Evolutionary conservation across 1,284 basidiomycete species (phyloP).

Genomic region (Cryptococcus sp.): DNA sequence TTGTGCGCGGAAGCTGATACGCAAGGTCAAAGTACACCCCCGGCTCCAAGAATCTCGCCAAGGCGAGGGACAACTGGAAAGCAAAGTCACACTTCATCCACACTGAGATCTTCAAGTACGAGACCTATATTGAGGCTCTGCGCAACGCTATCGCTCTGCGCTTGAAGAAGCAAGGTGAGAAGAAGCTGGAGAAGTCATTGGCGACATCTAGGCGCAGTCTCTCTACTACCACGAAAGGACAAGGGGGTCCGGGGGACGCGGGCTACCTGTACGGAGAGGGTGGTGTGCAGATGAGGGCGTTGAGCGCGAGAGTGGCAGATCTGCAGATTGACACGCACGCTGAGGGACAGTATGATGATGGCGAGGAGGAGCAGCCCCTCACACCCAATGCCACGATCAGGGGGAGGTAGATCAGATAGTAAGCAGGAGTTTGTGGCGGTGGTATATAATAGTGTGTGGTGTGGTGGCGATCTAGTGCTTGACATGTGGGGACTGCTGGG

Average conservation of each 20-base stretch:
- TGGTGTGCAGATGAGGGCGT: not conserved
- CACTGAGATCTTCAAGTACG: conserved; percentile 91
- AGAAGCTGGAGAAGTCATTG: conserved; percentile 62
- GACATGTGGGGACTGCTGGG: no score
- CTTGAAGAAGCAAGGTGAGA: conserved; percentile 79
- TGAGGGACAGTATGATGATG: not conserved
- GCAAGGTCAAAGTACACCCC: conserved; percentile 66
- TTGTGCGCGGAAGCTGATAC: not conserved
- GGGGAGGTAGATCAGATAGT: not conserved
- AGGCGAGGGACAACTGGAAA: conserved; percentile 87
- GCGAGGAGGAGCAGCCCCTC: conserved; percentile 4
- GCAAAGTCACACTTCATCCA: conserved; percentile 82
- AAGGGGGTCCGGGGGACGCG: not conserved
- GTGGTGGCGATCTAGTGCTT: no score
- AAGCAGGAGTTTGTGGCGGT: no score
- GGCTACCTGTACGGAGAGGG: not conserved
- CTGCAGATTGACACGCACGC: not conserved
- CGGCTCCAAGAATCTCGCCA: conserved; percentile 67
- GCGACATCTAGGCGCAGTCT: conserved; percentile 20
- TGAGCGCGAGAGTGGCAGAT: no score
- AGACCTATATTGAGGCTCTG: conserved; percentile 88
- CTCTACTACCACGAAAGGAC: not conserved
- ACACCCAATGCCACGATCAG: not conserved
- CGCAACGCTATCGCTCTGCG: conserved; percentile 73
- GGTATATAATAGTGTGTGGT: no score